Base-by-base conservation (phyloP, 495 filamentous ascomycete genomes). In the Penicillium canescens region DNA sequence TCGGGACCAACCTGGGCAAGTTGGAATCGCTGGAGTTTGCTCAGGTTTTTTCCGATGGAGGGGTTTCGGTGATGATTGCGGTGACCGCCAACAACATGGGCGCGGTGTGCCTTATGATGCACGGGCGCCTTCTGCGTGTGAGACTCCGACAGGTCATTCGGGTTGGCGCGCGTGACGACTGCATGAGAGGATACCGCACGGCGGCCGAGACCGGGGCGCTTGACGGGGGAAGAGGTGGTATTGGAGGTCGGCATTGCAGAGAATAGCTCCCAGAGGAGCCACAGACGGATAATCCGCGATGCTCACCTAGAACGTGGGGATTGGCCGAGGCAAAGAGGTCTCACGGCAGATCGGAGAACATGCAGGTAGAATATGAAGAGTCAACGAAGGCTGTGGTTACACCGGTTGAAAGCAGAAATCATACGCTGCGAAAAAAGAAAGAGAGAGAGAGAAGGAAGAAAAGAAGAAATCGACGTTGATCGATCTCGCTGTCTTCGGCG, bases 181-280 rank as follows among this genome's bases (percentile, higher is more conserved):
- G 73, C 73, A 64, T 78, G 70, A 36, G 75, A 78, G 50, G 75
- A 78, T 38, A 77, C 70, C 21, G 75, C 74, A 57, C 75, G 75
- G 54, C 73, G 73, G 61, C 66, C 73, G 57, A 78, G 64, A 48
- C 67, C 75, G 39, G 75, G 75, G 61, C 75, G 74, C 68, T 76
- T 78, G 50, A 73, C 71, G 33, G 75, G 73, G 48, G 75, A 77
- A 13, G 73, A 66, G n/a, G 68, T 72, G 49, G 57, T 70, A 59
- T 63, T 74, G 31, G 64, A 65, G 36, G 56, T 66, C 55, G 72
- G 72, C 72, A 75, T 75, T 63, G 67, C 66, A 51, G 20, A 39
- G 40, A 62, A 54, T 46, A 50, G 47, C 52, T 46, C 53, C 52
- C 43, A 34, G 36, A 48, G 38, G 56, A 61, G 39, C 52, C 44